Evolutionary conservation across 176 grass and related monocot species (phyloP).

Genomic region (Dactylis glomerata): DNA sequence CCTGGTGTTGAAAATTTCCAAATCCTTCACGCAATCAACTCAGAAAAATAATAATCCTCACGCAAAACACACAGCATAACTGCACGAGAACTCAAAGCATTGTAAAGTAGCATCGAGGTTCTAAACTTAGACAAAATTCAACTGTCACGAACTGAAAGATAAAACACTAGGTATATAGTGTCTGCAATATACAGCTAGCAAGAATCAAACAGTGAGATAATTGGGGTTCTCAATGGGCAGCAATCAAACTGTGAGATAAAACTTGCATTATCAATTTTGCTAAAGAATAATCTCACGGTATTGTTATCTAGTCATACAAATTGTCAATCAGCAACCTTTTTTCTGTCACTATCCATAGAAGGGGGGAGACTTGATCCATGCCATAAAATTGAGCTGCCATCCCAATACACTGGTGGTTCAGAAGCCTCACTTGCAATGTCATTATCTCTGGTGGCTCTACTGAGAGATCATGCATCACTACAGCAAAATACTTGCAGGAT

Average conservation of each 20-base stretch:
- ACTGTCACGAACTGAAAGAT: not conserved
- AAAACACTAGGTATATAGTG: not conserved
- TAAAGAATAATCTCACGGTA: slow-evolving; percentile 20
- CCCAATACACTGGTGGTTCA: slow-evolving; percentile 9
- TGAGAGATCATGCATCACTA: slow-evolving; percentile 11
- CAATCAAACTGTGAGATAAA: not conserved
- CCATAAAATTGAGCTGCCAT: slow-evolving; percentile 19
- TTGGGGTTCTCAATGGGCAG: no score
- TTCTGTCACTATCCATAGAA: not conserved
- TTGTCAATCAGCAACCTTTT: slow-evolving; percentile 15
- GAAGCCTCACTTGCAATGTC: not conserved
- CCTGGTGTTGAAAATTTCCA: not conserved
- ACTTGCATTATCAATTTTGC: slow-evolving; percentile 1
- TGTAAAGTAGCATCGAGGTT: not conserved
- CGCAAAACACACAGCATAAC: not conserved
- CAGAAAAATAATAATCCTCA: not conserved
- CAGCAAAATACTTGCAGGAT: slow-evolving; percentile 19
- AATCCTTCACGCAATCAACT: not conserved
- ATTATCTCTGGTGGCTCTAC: slow-evolving; percentile 13
- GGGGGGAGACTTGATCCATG: slow-evolving; percentile 1
- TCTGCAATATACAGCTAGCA: slow-evolving; percentile 28
- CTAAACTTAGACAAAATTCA: not conserved
- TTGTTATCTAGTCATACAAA: slow-evolving; percentile 36
- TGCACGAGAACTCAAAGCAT: not conserved
- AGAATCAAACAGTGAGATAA: not conserved